phyloP scores from a whole-genome alignment of 2,329 filamentous ascomycete genomes.

The Phoma herbarum region DNA sequence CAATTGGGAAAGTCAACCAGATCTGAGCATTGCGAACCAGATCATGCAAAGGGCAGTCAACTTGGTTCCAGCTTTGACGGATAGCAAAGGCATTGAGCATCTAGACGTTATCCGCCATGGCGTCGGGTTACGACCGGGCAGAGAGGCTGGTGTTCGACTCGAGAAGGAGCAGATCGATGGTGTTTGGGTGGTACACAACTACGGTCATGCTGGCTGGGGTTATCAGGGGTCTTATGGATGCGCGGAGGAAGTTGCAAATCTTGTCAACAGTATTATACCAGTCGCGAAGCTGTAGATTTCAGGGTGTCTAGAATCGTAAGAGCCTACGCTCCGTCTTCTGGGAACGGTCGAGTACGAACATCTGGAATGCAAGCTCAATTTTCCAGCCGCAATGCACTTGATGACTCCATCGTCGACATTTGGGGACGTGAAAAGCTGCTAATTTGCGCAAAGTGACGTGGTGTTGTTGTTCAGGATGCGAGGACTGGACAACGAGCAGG shows the following conservation, averaged over 20 bases:
- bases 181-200: constrained; percentile 76
- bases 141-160: constrained; percentile 75
- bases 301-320: neutral
- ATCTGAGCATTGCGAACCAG: constrained; percentile 76
- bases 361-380: too few species aligned
- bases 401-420: neutral
- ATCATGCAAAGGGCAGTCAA: constrained; percentile 82
- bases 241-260: constrained; percentile 27
- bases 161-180: constrained; percentile 72
- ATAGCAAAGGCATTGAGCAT: constrained; percentile 41
- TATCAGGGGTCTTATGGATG: constrained; percentile 61
- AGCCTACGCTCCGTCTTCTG: neutral
- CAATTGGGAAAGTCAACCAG: constrained; percentile 79
- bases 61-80: constrained; percentile 66
- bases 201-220: constrained; percentile 80
- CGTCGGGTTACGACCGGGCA: constrained; percentile 80
- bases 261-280: neutral
- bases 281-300: neutral
- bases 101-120: constrained; percentile 77
- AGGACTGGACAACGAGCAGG: neutral
- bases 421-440: neutral
- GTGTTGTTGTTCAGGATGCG: neutral
- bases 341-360: neutral
- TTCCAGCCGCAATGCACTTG: neutral
- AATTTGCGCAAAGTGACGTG: neutral